Percentiles rank a stretch among this genome's conserved stretches.
phyloP scores from a whole-genome alignment of 2,329 filamentous ascomycete species.

The Pseudophaeomoniella oleicola region DNA sequence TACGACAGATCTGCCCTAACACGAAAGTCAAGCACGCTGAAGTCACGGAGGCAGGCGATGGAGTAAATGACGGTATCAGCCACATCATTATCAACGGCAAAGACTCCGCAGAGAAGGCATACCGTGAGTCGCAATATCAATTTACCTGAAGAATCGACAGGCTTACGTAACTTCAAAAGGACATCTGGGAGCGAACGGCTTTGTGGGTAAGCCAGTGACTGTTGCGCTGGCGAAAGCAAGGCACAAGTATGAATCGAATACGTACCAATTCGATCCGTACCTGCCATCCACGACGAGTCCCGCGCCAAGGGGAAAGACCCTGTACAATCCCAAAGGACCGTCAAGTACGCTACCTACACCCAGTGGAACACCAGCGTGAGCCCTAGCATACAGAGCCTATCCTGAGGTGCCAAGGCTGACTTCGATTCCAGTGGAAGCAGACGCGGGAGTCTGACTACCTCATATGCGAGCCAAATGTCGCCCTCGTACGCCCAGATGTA shows the following conservation, averaged over 20 bases:
- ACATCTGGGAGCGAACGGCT: not conserved
- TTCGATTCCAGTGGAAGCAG: no score
- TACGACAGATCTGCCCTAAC: conserved; percentile 28
- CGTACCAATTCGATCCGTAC: not conserved
- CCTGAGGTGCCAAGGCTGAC: no score
- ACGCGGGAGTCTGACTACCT: no score
- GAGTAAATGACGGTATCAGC: conserved; percentile 25
- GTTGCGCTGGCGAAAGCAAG: not conserved
- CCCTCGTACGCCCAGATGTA: no score
- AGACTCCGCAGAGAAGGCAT: conserved; percentile 28
- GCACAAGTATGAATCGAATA: not conserved
- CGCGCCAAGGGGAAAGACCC: conserved; percentile 16
- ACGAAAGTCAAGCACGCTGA: conserved; percentile 15
- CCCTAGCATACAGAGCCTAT: no score
- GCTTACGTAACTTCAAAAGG: not conserved
- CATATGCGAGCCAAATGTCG: no score
- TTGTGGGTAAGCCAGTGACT: not conserved
- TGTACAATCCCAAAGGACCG: conserved; percentile 5
- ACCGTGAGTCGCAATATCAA: conserved; percentile 16
- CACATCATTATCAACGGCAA: conserved; percentile 30
- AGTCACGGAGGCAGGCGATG: conserved; percentile 27
- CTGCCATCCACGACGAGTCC: conserved; percentile 1
- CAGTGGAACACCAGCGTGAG: no score
- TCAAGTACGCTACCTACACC: conserved; percentile 4
- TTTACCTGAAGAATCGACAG: no score